These are phyloP conservation scores for Lophiotrema nucula DNA, from an alignment of 495 filamentous ascomycete genomes.

Conservation along the genomic window DNA sequence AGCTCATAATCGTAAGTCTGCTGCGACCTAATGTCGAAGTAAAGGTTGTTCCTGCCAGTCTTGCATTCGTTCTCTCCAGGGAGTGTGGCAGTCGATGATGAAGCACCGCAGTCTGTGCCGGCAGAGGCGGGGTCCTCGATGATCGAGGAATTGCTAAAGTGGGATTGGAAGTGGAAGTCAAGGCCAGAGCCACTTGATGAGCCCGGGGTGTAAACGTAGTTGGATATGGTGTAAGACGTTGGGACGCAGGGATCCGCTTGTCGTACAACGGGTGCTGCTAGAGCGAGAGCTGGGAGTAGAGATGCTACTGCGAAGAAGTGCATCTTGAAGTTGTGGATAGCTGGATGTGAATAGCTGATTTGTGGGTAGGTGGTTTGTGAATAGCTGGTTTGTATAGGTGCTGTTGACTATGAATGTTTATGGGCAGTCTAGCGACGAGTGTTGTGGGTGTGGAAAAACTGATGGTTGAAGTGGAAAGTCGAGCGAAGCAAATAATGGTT, in stretches of 20 bases:
- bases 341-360: no score
- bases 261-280: no score
- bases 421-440: no score
- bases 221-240: conserved; percentile 11
- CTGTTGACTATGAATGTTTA: no score
- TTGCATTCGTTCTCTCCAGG: background rate
- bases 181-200: background rate
- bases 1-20: background rate
- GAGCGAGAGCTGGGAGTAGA: background rate
- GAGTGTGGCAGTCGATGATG: background rate
- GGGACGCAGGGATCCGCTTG: conserved; percentile 10
- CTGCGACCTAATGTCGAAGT: background rate
- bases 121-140: conserved; percentile 4
- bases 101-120: background rate
- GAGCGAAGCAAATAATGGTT: no score
- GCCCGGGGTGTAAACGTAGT: conserved; percentile 3
- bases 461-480: no score
- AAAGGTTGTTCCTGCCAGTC: background rate
- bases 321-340: conserved; percentile 34
- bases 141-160: conserved; percentile 7
- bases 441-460: no score
- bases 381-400: no score
- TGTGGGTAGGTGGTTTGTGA: no score
- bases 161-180: conserved; percentile 8
- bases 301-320: conserved; percentile 47